A percentile compares a stretch with the other conserved stretches of the same genome.
These are phyloP conservation scores for Sporothrix sp. DNA, from an alignment of 2,329 filamentous ascomycete genomes.

Conservation along the genomic window DNA sequence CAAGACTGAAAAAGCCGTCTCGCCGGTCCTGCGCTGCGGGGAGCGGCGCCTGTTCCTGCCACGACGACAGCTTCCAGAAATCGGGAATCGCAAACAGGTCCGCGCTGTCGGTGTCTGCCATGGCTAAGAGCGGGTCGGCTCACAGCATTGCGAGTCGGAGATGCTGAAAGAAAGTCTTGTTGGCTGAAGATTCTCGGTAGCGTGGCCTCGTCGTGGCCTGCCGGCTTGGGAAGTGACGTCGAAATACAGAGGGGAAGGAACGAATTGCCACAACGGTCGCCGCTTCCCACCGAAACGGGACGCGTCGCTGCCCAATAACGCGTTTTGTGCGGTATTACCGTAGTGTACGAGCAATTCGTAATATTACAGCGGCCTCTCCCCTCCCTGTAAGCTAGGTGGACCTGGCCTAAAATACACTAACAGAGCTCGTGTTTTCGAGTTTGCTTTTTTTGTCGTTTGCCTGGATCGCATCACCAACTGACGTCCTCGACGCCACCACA, in stretches of 20 bases:
- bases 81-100: conserved; percentile 55
- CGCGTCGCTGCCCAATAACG: conserved; percentile 6
- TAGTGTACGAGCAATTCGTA: too few relatives aligned
- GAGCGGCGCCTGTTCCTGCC: conserved; percentile 28
- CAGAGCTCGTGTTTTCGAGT: background rate
- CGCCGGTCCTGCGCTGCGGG: background rate
- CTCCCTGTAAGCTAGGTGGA: too few relatives aligned
- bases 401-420: background rate
- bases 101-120: conserved; percentile 26
- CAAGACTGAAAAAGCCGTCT: conserved; percentile 34
- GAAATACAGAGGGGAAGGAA: background rate
- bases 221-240: conserved; percentile 9
- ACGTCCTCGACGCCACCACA: background rate
- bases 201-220: background rate
- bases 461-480: background rate
- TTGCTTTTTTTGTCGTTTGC: background rate
- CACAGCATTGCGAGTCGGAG: background rate
- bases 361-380: too few relatives aligned
- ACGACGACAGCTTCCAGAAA: conserved; percentile 47
- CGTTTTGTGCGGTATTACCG: conserved; percentile 9
- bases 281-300: background rate
- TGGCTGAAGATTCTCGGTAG: background rate
- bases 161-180: background rate
- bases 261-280: background rate
- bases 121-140: background rate